Base-by-base conservation (phyloP, 768 basidiomycete genomes). In the Hysterangium stoloniferum region DNA sequence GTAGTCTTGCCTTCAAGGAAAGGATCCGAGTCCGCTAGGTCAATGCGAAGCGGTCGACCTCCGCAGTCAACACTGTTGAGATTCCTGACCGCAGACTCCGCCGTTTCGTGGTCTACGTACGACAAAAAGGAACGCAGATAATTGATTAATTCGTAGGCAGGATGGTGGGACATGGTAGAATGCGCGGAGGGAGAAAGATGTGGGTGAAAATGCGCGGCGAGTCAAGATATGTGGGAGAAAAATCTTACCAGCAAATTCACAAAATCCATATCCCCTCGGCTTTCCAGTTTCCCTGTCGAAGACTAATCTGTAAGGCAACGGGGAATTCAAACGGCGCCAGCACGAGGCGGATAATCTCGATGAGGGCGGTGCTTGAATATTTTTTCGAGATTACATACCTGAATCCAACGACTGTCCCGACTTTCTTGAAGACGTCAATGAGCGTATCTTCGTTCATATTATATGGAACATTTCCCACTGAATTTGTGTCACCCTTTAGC, bases 211-310 rank as follows among this genome's bases (percentile, higher is more conserved):
- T 45, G 31, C 22, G 44, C 34, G 34, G 25, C 33, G 28, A 28
- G 37, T 40, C 35, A 22, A 20, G 49, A 33, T 19, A n/a, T n/a
- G n/a, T n/a, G n/a, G n/a, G n/a, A 68, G 62, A 65, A 62, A 29
- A 66, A 62, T 73, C 75, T 71, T 78, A 90, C 88, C 90, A 57
- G 84, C 79, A 60, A 89, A 93, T 78, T 92, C 89, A 72, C 89
- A 91, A 62, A 91, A 91, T 19, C 91, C 92, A 65, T 93, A 95
- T 25, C 92, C 92, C 68, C 84, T 85, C 45, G 92, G 89, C 64
- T 94, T 94, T 48, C 90, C 91, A n/a, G 91, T 92, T 52, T 90
- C 89, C 62, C 89, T 74, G 71, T 92, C 89, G 66, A 86, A 90
- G 41, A 91, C 88, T 42, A 92, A 74, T 64, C 89, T 92, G 58